Evolutionary conservation across 2,329 filamentous ascomycete genomes (phyloP).

Genomic region (Nemania diffusa): DNA sequence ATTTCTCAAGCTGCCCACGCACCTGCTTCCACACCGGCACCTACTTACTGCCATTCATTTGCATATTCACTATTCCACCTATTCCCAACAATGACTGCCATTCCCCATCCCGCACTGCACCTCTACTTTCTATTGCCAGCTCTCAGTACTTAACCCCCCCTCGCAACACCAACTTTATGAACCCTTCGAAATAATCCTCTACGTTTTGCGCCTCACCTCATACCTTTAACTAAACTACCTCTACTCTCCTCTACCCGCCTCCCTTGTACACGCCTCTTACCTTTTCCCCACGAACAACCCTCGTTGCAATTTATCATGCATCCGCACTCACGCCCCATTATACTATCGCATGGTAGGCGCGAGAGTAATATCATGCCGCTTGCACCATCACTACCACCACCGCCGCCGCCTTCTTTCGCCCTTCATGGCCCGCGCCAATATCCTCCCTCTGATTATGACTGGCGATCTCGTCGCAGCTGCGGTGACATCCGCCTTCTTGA

Average conservation of each 20-base stretch:
- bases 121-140: constrained; percentile 3
- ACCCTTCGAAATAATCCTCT: not conserved
- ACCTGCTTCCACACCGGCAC: not conserved
- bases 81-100: constrained; percentile 18
- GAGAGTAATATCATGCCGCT: constrained; percentile 12
- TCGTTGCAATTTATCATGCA: constrained; percentile 23
- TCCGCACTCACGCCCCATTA: constrained; percentile 4
- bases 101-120: not conserved
- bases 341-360: not conserved
- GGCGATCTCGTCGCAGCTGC: constrained; percentile 21
- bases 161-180: constrained; percentile 2
- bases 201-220: not conserved
- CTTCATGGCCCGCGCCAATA: constrained; percentile 1
- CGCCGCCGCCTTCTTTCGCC: not conserved
- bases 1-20: not conserved
- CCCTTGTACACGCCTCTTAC: not conserved
- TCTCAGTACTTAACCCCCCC: not conserved
- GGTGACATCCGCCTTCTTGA: constrained; percentile 37
- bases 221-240: not conserved
- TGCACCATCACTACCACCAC: not conserved
- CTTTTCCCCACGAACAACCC: not conserved
- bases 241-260: not conserved
- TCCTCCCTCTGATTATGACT: not conserved
- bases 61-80: not conserved
- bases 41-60: not conserved